phyloP scores from a whole-genome alignment of 2,329 filamentous ascomycete species.

The Exophiala spinifera region DNA sequence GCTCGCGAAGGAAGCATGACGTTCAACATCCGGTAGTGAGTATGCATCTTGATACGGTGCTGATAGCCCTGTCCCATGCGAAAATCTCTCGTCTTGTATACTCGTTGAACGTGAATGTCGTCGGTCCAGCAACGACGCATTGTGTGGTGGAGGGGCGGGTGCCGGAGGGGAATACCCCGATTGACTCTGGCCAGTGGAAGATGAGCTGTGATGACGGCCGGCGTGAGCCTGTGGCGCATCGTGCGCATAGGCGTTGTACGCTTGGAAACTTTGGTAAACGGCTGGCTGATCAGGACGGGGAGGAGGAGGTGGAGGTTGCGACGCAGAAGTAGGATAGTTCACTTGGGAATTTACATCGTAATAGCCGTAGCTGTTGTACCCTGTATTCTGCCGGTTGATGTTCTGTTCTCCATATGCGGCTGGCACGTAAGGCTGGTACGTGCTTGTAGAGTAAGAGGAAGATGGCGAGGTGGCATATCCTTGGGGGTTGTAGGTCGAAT shows the following conservation, averaged over 20 bases:
- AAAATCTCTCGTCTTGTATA: slow-evolving; percentile 21
- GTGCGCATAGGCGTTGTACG: slow-evolving; percentile 21
- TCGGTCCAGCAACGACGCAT: slow-evolving; percentile 39
- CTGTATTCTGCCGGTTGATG: slow-evolving; percentile 20
- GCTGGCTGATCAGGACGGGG: slow-evolving; percentile 20
- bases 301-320: slow-evolving; percentile 31
- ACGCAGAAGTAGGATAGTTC: slow-evolving; percentile 33
- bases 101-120: slow-evolving; percentile 29
- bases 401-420: slow-evolving; percentile 45
- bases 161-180: slow-evolving; percentile 33
- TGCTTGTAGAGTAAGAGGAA: slow-evolving; percentile 20
- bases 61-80: slow-evolving; percentile 12
- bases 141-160: slow-evolving; percentile 40
- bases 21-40: slow-evolving; percentile 24
- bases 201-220: slow-evolving; percentile 10
- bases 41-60: slow-evolving; percentile 14
- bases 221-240: slow-evolving; percentile 17
- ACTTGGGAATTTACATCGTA: slow-evolving; percentile 32
- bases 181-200: slow-evolving; percentile 12
- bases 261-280: slow-evolving; percentile 9
- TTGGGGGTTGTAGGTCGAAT: slow-evolving; percentile 68
- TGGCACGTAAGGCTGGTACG: slow-evolving; percentile 49
- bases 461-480: slow-evolving; percentile 44
- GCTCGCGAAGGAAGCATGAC: slow-evolving; percentile 28
- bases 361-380: slow-evolving; percentile 25